These are phyloP conservation scores for Gracilaria vermiculophylla DNA, from an alignment of 23 red algal species.

Conservation along the genomic window DNA sequence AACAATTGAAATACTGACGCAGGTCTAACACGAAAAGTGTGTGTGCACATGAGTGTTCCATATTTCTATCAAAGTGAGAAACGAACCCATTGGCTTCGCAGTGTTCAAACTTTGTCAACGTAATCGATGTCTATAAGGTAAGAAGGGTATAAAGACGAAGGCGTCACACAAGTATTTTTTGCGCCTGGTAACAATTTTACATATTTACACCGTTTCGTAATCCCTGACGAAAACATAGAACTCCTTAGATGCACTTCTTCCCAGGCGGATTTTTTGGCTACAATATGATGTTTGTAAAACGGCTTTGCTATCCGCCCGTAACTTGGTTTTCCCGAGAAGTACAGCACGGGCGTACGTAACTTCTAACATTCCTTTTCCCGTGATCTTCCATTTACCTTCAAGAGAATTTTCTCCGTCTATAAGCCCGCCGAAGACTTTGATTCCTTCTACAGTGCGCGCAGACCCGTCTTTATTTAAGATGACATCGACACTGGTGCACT, in stretches of 20 bases:
- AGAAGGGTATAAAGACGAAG: no score
- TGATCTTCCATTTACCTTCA: constrained; percentile 39
- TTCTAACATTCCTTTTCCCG: constrained; percentile 38
- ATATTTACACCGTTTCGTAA: neutral
- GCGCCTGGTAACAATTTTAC: neutral
- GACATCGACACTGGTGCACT: constrained; percentile 35
- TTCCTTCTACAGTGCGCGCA: constrained; percentile 49
- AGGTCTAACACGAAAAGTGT: no score
- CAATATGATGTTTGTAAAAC: constrained; percentile 50
- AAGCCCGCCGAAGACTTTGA: constrained; percentile 26
- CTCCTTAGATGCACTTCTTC: constrained; percentile 38
- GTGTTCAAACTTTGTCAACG: no score
- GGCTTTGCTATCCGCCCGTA: constrained; percentile 56
- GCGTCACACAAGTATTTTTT: no score
- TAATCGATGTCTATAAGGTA: neutral
- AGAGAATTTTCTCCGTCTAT: constrained; percentile 44
- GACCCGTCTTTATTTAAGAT: constrained; percentile 25
- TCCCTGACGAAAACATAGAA: constrained; percentile 60
- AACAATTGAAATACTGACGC: neutral
- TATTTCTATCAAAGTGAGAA: no score
- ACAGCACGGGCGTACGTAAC: constrained; percentile 53
- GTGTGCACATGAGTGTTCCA: no score
- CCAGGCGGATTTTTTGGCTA: constrained; percentile 31
- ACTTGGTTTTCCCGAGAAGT: constrained; percentile 30
- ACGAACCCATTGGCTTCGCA: no score